Evolutionary conservation across 2,329 filamentous ascomycete genomes (phyloP).

Genomic region (Pyrenophora graminea): DNA sequence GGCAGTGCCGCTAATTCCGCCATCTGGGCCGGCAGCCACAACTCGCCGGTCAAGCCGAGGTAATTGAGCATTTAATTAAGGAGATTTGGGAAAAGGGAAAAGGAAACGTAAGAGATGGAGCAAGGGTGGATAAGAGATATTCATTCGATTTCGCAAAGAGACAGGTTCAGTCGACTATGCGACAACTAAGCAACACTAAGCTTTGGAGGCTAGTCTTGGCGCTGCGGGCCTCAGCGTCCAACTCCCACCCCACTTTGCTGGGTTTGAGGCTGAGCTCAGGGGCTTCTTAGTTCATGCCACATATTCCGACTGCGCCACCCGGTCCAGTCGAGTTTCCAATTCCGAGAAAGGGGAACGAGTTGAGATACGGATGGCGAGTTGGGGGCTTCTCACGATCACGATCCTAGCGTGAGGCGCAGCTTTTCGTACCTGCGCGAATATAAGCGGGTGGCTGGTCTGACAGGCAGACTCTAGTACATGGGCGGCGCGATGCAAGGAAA

Average conservation of each 20-base stretch:
- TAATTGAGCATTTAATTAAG: not conserved
- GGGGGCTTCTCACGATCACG: too few species aligned
- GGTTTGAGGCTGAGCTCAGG: slow-evolving; percentile 12
- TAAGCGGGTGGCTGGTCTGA: too few species aligned
- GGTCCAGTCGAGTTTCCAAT: not conserved
- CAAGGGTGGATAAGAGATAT: not conserved
- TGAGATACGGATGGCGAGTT: too few species aligned
- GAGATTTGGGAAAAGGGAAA: not conserved
- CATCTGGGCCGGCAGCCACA: not conserved
- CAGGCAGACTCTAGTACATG: too few species aligned
- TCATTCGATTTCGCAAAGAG: not conserved
- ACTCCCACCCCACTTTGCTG: not conserved
- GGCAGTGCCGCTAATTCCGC: slow-evolving; percentile 4
- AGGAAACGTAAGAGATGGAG: not conserved
- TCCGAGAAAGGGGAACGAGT: too few species aligned
- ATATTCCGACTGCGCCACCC: slow-evolving; percentile 8
- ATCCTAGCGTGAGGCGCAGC: too few species aligned
- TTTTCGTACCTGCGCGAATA: too few species aligned
- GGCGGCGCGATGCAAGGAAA: too few species aligned
- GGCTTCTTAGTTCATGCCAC: not conserved
- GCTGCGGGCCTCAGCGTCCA: not conserved
- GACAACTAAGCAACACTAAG: slow-evolving; percentile 16
- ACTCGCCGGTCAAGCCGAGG: not conserved
- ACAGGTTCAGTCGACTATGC: not conserved
- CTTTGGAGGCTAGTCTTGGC: slow-evolving; percentile 15